A percentile compares a stretch with the other conserved stretches of the same genome.
Evolutionary conservation across 495 filamentous ascomycete genomes (phyloP).

Genomic region (Bathelium albidoporum): DNA sequence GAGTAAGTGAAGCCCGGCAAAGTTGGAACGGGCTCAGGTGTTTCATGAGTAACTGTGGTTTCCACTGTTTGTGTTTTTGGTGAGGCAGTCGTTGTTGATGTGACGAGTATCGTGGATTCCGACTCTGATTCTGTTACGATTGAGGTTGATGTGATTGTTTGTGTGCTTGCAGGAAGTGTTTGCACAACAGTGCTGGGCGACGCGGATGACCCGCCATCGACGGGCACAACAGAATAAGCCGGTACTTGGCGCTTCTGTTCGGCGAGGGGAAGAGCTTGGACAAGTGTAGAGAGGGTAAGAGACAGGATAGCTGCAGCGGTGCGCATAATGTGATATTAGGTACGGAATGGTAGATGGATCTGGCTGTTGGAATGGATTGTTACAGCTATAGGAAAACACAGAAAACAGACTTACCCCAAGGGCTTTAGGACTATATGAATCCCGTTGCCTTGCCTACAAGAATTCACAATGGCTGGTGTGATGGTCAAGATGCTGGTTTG

Average conservation of each 20-base stretch:
- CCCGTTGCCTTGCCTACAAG: background rate
- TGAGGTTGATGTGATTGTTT: background rate
- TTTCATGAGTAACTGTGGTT: background rate
- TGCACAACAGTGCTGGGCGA: background rate
- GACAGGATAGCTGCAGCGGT: background rate
- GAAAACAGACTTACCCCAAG: background rate
- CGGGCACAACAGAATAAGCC: constrained; percentile 10
- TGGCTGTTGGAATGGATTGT: background rate
- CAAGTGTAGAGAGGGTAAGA: background rate
- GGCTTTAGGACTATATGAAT: background rate
- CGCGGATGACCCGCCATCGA: constrained; percentile 9
- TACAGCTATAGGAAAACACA: background rate
- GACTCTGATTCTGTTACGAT: background rate
- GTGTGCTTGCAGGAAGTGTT: background rate
- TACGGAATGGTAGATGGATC: background rate
- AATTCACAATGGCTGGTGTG: background rate
- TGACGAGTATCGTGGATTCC: background rate
- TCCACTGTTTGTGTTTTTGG: background rate
- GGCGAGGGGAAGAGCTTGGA: background rate
- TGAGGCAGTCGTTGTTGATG: background rate
- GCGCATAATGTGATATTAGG: background rate
- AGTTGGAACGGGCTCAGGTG: background rate
- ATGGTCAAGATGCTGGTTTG: background rate
- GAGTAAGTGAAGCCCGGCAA: background rate
- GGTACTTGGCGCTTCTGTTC: background rate